A percentile compares a stretch with the other conserved stretches of the same genome.
Evolutionary conservation across 2,329 filamentous ascomycete species (phyloP).

Genomic region (Ophiostoma himal-ulmi): DNA sequence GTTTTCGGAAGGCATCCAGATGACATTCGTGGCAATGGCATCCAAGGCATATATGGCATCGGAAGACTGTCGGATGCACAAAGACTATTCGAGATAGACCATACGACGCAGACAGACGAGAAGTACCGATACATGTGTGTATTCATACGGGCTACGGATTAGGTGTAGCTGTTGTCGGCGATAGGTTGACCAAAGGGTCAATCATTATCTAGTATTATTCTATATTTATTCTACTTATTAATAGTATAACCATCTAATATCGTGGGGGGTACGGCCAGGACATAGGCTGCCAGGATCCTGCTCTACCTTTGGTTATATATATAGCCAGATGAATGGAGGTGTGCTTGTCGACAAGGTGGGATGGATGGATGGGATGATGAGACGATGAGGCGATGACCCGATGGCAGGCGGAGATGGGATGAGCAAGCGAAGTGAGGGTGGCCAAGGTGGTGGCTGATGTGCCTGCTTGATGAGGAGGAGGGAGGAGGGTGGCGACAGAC

Average conservation of each 20-base stretch:
- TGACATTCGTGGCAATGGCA: background rate
- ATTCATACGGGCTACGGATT: background rate
- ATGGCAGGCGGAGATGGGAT: background rate
- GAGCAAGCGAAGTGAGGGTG: background rate
- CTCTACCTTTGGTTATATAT: background rate
- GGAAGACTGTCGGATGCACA: background rate
- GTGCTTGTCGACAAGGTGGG: background rate
- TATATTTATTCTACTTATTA: background rate
- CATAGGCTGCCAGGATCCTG: background rate
- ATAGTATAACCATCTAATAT: background rate
- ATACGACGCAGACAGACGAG: background rate
- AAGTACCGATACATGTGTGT: background rate
- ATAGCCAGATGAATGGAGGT: background rate
- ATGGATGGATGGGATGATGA: slow-evolving; percentile 2
- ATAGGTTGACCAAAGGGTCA: background rate
- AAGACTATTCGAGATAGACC: background rate
- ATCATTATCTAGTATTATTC: background rate
- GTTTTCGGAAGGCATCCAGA: background rate
- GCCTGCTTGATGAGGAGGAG: no score
- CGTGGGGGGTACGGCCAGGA: background rate
- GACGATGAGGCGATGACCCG: background rate
- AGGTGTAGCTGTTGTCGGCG: background rate
- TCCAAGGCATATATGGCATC: background rate
- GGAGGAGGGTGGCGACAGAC: background rate
- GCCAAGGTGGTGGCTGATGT: no score